A percentile compares a stretch with the other conserved stretches of the same genome.
Conservation (phyloP, 2,329 filamentous ascomycete species). For the Fusarium sp. region DNA sequence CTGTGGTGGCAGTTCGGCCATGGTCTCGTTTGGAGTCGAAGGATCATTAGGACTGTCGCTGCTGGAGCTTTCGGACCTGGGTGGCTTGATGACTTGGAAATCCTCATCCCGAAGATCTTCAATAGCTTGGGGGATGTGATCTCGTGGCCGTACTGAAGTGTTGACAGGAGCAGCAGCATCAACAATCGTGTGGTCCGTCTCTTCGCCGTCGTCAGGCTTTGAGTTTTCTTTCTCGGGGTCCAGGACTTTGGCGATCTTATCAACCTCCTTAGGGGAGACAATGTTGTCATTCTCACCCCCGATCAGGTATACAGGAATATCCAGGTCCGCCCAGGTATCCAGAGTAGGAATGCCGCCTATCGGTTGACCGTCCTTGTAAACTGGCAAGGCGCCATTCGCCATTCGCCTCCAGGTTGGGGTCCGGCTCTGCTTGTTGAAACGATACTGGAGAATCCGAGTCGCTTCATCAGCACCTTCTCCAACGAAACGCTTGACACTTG, state of each 20-base stretch:
- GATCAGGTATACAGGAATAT: slow-evolving; percentile 81
- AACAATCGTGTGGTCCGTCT: slow-evolving; percentile 47
- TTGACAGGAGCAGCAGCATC: slow-evolving; percentile 63
- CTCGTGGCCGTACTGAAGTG: slow-evolving; percentile 45
- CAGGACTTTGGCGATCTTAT: slow-evolving; percentile 69
- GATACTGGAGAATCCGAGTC: slow-evolving; percentile 74
- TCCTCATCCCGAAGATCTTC: slow-evolving; percentile 45
- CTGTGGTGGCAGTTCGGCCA: slow-evolving; percentile 59
- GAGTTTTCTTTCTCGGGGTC: slow-evolving; percentile 14
- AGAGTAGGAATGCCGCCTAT: slow-evolving; percentile 75
- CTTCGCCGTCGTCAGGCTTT: slow-evolving; percentile 38
- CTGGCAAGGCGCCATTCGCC: slow-evolving; percentile 77
- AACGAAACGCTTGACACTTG: slow-evolving; percentile 83
- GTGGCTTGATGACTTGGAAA: slow-evolving; percentile 37
- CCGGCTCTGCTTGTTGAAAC: slow-evolving; percentile 84
- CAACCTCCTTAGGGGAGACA: slow-evolving; percentile 77
- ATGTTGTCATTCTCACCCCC: slow-evolving; percentile 82
- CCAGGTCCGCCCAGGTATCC: slow-evolving; percentile 77
- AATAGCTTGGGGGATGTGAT: slow-evolving; percentile 52
- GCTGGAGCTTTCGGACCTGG: slow-evolving; percentile 38
- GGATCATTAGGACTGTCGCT: slow-evolving; percentile 59
- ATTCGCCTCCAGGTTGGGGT: slow-evolving; percentile 87
- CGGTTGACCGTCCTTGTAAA: slow-evolving; percentile 63
- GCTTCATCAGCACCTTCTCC: slow-evolving; percentile 74
- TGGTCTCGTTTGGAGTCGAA: slow-evolving; percentile 58